These are phyloP conservation scores for Phytomonas sp. DNA, from an alignment of 208 protist species.

Conservation along the genomic window DNA sequence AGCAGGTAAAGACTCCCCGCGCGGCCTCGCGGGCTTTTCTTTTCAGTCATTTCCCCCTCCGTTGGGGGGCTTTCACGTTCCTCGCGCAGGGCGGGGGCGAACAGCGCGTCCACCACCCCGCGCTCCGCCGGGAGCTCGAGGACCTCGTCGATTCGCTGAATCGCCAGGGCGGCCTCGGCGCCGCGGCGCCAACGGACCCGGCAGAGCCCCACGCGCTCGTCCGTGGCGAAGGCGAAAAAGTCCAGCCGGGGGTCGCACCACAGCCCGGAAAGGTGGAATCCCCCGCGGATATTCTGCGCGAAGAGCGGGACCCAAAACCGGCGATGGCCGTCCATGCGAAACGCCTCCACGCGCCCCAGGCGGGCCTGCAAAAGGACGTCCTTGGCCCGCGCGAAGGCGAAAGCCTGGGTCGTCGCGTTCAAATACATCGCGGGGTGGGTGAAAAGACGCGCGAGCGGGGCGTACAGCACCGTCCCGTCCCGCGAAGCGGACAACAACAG, in stretches of 20 bases:
- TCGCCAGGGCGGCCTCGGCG: conserved; percentile 27
- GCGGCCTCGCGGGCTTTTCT: neutral
- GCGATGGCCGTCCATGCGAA: conserved; percentile 32
- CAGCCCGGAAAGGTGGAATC: conserved; percentile 56
- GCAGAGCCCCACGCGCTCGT: conserved; percentile 62
- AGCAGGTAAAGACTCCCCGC: conserved; percentile 37
- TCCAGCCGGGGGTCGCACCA: conserved; percentile 61
- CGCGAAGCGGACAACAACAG: conserved; percentile 71
- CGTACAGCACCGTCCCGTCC: conserved; percentile 77
- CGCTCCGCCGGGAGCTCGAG: conserved; percentile 36
- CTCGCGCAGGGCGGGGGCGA: conserved; percentile 12
- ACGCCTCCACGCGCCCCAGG: conserved; percentile 62
- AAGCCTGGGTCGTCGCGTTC: conserved; percentile 49
- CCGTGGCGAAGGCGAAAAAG: conserved; percentile 69
- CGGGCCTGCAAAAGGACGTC: conserved; percentile 65
- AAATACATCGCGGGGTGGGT: conserved; percentile 68
- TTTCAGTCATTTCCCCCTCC: neutral
- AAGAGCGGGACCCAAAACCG: conserved; percentile 67
- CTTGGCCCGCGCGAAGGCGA: conserved; percentile 45
- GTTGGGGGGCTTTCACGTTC: neutral
- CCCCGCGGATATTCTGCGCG: conserved; percentile 48
- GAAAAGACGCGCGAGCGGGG: conserved; percentile 48
- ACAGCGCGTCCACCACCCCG: conserved; percentile 57
- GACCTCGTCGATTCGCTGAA: conserved; percentile 49
- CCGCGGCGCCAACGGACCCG: conserved; percentile 32